A percentile compares a stretch with the other conserved stretches of the same genome.
Evolutionary conservation across 345 rosid genomes (phyloP).

Genomic region (Populus ilicifolia): DNA sequence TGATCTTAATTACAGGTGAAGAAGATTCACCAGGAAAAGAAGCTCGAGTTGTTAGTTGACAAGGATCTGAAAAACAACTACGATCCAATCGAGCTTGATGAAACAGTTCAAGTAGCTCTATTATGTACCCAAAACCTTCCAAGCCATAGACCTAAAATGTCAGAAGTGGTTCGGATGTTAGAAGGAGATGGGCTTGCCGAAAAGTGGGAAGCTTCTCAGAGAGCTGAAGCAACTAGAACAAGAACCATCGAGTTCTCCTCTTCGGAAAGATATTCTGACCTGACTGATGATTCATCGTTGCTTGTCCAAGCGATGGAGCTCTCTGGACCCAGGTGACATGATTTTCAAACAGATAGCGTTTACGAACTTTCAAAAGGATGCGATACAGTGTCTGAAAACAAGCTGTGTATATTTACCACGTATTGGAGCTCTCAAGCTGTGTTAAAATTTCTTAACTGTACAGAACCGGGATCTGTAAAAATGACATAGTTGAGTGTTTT

Average conservation of each 20-base stretch:
- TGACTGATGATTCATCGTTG: slow-evolving; percentile 75
- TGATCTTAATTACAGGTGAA: slow-evolving; percentile 49
- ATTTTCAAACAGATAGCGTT: background rate
- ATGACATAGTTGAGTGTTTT: slow-evolving; percentile 26
- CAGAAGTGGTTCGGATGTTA: slow-evolving; percentile 90
- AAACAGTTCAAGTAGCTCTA: slow-evolving; percentile 82
- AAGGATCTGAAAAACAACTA: slow-evolving; percentile 71
- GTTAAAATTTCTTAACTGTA: slow-evolving; percentile 31
- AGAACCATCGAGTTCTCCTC: slow-evolving; percentile 67
- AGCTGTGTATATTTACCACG: slow-evolving; percentile 28
- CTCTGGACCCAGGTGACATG: slow-evolving; percentile 83
- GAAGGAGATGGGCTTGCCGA: slow-evolving; percentile 96
- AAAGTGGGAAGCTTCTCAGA: slow-evolving; percentile 96
- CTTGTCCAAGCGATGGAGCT: slow-evolving; percentile 88
- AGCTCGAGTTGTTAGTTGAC: slow-evolving; percentile 77
- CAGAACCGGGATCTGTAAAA: slow-evolving; percentile 28
- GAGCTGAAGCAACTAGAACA: slow-evolving; percentile 54
- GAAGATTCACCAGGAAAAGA: slow-evolving; percentile 86
- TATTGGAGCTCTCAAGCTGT: slow-evolving; percentile 18
- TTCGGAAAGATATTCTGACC: slow-evolving; percentile 79
- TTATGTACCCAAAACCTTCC: slow-evolving; percentile 83
- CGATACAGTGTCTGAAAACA: slow-evolving; percentile 6
- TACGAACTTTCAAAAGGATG: background rate
- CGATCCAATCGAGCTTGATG: slow-evolving; percentile 73
- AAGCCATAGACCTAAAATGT: slow-evolving; percentile 82